These are phyloP conservation scores for Gremmenia infestans DNA, from an alignment of 2,329 filamentous ascomycete genomes.

Conservation along the genomic window DNA sequence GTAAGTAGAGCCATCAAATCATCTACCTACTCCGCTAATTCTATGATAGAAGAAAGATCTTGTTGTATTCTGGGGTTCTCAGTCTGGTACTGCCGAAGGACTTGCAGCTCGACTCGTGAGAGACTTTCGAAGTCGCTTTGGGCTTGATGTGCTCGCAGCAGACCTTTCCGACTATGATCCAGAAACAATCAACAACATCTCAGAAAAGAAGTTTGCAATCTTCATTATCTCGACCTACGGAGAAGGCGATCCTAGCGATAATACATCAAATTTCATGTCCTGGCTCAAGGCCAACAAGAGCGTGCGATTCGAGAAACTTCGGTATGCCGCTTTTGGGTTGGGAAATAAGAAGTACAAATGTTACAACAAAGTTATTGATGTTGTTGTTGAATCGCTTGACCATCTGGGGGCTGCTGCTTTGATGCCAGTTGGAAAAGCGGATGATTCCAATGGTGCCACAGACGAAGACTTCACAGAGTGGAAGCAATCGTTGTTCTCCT, in stretches of 20 bases:
- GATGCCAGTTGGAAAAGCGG: constrained; percentile 13
- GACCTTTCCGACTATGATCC: constrained; percentile 45
- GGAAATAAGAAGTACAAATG: constrained; percentile 23
- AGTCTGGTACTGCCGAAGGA: constrained; percentile 42
- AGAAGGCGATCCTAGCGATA: constrained; percentile 25
- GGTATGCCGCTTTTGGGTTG: constrained; percentile 19
- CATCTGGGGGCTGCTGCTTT: constrained; percentile 11
- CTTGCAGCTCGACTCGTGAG: constrained; percentile 38
- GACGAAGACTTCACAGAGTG: constrained; percentile 23
- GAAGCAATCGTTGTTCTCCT: constrained; percentile 14
- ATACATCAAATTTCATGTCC: constrained; percentile 12
- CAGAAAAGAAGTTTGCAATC: constrained; percentile 12
- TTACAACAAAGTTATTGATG: constrained; percentile 21
- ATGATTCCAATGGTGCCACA: constrained; percentile 18
- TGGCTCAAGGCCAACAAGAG: constrained; percentile 12
- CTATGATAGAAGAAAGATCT: constrained; percentile 11
- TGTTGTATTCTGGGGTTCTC: constrained; percentile 44
- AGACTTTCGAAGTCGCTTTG: constrained; percentile 37
- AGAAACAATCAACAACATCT: constrained; percentile 13
- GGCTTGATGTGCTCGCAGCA: constrained; percentile 36
- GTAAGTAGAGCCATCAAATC: constrained; percentile 5
- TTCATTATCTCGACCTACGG: constrained; percentile 25
- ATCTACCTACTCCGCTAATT: neutral
- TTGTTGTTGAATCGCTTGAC: constrained; percentile 11
- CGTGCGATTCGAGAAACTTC: constrained; percentile 7